These are phyloP conservation scores for Colletotrichum acutatum DNA, from an alignment of 2,329 filamentous ascomycete species.

Conservation along the genomic window DNA sequence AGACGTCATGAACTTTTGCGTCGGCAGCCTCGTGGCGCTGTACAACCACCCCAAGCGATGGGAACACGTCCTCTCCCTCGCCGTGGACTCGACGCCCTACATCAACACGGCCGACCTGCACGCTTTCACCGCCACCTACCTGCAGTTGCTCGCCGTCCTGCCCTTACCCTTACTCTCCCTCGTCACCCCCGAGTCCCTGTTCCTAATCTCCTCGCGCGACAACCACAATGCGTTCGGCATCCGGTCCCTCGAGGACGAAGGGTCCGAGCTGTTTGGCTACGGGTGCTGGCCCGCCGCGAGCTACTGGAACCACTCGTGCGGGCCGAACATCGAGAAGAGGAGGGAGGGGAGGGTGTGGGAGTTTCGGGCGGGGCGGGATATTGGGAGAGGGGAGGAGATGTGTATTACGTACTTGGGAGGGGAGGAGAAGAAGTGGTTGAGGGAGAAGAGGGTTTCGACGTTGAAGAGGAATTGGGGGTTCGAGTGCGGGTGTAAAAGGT, in stretches of 20 bases:
- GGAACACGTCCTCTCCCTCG: conserved; percentile 24
- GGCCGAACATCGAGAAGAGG: conserved; percentile 17
- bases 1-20: conserved; percentile 27
- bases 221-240: conserved; percentile 31
- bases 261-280: conserved; percentile 32
- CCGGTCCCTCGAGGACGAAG: conserved; percentile 31
- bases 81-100: conserved; percentile 25
- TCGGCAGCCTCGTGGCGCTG: conserved; percentile 19
- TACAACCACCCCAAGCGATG: neutral
- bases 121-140: conserved; percentile 17
- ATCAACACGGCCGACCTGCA: conserved; percentile 13
- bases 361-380: conserved; percentile 8
- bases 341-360: conserved; percentile 27
- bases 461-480: conserved; percentile 31
- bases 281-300: conserved; percentile 30
- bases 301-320: conserved; percentile 33
- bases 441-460: conserved; percentile 10
- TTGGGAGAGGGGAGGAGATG: conserved; percentile 15
- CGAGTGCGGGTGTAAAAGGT: conserved; percentile 26
- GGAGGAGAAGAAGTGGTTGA: conserved; percentile 13
- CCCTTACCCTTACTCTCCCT: conserved; percentile 9
- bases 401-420: conserved; percentile 30
- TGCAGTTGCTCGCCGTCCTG: conserved; percentile 30
- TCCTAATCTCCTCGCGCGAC: conserved; percentile 23
- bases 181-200: conserved; percentile 16